A percentile compares a stretch with the other conserved stretches of the same genome.
Conservation (phyloP, 331 rosid species). For the Malus hybrid region DNA sequence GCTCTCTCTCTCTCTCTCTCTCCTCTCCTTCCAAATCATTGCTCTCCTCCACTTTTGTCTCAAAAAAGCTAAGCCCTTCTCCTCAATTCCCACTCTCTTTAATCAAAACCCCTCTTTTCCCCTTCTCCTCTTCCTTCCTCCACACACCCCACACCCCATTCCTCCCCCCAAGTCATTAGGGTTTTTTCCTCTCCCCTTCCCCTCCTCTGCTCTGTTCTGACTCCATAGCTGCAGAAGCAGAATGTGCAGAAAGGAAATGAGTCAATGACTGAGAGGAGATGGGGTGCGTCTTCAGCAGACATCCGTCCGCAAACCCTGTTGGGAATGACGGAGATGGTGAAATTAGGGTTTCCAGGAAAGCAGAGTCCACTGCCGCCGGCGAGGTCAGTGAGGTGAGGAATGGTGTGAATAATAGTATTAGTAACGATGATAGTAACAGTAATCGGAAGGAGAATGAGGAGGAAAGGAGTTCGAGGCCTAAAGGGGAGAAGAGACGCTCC, state of each 20-base stretch:
- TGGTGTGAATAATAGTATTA: slow-evolving; percentile 27
- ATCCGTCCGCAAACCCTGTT: slow-evolving; percentile 30
- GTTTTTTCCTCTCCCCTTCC: slow-evolving; percentile 3
- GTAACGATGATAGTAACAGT: slow-evolving; percentile 44
- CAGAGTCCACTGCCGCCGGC: not conserved
- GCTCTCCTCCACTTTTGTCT: slow-evolving; percentile 70
- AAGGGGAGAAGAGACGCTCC: slow-evolving; percentile 40
- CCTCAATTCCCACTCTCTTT: slow-evolving; percentile 35
- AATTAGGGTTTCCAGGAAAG: slow-evolving; percentile 22
- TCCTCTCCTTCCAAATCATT: slow-evolving; percentile 41
- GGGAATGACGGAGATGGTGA: slow-evolving; percentile 32
- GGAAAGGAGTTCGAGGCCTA: slow-evolving; percentile 38
- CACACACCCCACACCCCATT: not conserved
- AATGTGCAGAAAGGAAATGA: slow-evolving; percentile 32
- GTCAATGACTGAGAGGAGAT: slow-evolving; percentile 47
- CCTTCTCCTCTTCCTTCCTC: not conserved
- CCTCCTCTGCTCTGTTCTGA: not conserved
- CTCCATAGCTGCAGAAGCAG: too few species aligned
- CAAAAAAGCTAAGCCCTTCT: slow-evolving; percentile 46
- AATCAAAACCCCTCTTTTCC: slow-evolving; percentile 7
- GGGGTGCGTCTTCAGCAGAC: slow-evolving; percentile 84
- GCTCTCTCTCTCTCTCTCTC: not conserved
- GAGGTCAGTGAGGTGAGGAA: slow-evolving; percentile 28
- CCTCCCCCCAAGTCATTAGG: slow-evolving; percentile 5
- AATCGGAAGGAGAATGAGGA: slow-evolving; percentile 38